Evolutionary conservation across 306 rosid genomes (phyloP).

Genomic region (Dryas alaskensis): DNA sequence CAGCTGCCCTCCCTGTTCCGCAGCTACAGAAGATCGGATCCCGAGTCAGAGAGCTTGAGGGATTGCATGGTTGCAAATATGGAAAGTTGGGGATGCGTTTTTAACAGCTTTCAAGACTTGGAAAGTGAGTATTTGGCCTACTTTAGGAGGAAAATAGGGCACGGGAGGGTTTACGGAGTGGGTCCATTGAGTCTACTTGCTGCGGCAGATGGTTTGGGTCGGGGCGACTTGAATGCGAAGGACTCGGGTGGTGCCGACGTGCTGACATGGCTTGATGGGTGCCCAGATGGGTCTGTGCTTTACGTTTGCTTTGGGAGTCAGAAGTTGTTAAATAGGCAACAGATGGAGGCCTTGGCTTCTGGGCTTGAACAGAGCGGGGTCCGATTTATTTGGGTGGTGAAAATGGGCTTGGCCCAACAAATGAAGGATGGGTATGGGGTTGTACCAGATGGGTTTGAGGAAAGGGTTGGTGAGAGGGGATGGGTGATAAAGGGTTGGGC

Average conservation of each 20-base stretch:
- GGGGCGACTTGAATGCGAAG: background rate
- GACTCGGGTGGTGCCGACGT: background rate
- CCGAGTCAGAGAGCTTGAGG: conserved; percentile 40
- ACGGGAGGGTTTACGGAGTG: conserved; percentile 34
- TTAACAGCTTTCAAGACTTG: conserved; percentile 38
- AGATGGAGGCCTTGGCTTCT: conserved; percentile 60
- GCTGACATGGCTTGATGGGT: conserved; percentile 48
- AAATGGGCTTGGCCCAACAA: conserved; percentile 22
- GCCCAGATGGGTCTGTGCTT: conserved; percentile 52
- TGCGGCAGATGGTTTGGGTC: background rate
- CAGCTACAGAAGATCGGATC: conserved; percentile 35
- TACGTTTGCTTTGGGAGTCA: conserved; percentile 79
- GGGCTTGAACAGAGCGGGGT: conserved; percentile 53
- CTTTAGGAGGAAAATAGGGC: conserved; percentile 17
- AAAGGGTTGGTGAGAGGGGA: conserved; percentile 46
- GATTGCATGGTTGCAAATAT: conserved; percentile 30
- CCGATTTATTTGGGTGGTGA: conserved; percentile 62
- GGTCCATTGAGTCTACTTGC: conserved; percentile 44
- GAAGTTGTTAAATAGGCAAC: conserved; percentile 41
- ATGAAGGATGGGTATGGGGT: conserved; percentile 27
- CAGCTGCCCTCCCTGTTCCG: conserved; percentile 44
- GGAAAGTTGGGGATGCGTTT: conserved; percentile 43
- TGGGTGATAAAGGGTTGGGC: conserved; percentile 47
- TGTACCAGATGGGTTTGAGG: conserved; percentile 49
- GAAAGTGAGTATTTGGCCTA: conserved; percentile 40